Percentiles rank a stretch among this genome's conserved stretches.
phyloP scores from a whole-genome alignment of 805 yeast species.

The Pichia paraexigua region DNA sequence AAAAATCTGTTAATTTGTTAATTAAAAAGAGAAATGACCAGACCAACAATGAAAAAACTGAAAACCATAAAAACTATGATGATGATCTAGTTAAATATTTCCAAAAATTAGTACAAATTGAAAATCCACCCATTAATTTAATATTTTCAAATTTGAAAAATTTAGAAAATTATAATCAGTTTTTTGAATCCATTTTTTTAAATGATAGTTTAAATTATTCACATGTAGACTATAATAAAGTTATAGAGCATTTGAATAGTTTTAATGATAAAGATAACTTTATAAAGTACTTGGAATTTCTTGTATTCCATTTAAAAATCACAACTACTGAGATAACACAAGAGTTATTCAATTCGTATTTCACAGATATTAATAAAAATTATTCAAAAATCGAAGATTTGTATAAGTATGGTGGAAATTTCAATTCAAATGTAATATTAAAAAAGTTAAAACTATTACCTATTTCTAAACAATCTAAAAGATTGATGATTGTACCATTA shows the following conservation, averaged over 20 bases:
- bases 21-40: conserved; percentile 23
- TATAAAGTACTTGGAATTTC: conserved; percentile 44
- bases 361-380: conserved; percentile 22
- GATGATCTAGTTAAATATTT: conserved; percentile 32
- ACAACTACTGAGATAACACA: conserved; percentile 33
- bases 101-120: conserved; percentile 35
- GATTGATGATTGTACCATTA: conserved; percentile 50
- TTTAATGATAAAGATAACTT: conserved; percentile 22
- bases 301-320: conserved; percentile 35
- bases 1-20: conserved; percentile 58
- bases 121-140: conserved; percentile 40
- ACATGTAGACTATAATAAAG: conserved; percentile 22
- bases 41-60: background rate
- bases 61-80: background rate
- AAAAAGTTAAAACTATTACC: conserved; percentile 13
- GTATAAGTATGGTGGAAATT: conserved; percentile 24
- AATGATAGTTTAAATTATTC: conserved; percentile 49
- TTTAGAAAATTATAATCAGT: conserved; percentile 13
- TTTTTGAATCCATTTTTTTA: conserved; percentile 50
- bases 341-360: conserved; percentile 37
- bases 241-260: conserved; percentile 43
- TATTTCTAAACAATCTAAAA: conserved; percentile 20
- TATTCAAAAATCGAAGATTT: conserved; percentile 30
- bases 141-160: conserved; percentile 47
- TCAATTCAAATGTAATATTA: conserved; percentile 32